phyloP scores from a whole-genome alignment of 1,284 basidiomycete species.

The Moesziomyces aphidis region DNA sequence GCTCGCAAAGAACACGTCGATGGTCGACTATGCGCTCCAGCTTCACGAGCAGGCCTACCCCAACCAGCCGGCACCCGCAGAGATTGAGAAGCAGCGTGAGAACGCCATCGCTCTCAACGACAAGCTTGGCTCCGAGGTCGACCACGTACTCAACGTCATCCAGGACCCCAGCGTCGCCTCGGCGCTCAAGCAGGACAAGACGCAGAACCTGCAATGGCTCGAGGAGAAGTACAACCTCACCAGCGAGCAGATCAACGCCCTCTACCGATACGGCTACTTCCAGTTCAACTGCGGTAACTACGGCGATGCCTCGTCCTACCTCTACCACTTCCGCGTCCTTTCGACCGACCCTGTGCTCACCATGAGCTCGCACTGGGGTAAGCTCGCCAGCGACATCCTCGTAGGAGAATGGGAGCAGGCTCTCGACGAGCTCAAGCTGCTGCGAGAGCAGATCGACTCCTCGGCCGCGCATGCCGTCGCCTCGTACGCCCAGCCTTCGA shows the following conservation, averaged over 20 bases:
- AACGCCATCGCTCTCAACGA: conserved; percentile 86
- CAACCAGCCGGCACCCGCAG: conserved; percentile 70
- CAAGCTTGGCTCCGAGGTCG: conserved; percentile 85
- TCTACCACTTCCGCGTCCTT: conserved; percentile 97
- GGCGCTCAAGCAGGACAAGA: conserved; percentile 90
- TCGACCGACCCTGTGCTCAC: conserved; percentile 91
- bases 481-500: conserved; percentile 41
- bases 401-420: conserved; percentile 94
- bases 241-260: conserved; percentile 90
- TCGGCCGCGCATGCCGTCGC: conserved; percentile 47
- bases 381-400: conserved; percentile 94
- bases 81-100: conserved; percentile 68
- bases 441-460: conserved; percentile 88
- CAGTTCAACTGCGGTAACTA: conserved; percentile 98
- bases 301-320: conserved; percentile 93
- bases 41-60: conserved; percentile 83
- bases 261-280: conserved; percentile 98
- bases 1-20: conserved; percentile 83
- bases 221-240: conserved; percentile 95
- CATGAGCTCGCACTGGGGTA: conserved; percentile 97
- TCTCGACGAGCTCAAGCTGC: conserved; percentile 89
- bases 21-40: conserved; percentile 72
- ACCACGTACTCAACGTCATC: conserved; percentile 93
- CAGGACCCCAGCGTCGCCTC: conserved; percentile 90
- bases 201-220: conserved; percentile 92